These are phyloP conservation scores for Cornus florida DNA, from an alignment of 148 eudicot species.

Conservation along the genomic window DNA sequence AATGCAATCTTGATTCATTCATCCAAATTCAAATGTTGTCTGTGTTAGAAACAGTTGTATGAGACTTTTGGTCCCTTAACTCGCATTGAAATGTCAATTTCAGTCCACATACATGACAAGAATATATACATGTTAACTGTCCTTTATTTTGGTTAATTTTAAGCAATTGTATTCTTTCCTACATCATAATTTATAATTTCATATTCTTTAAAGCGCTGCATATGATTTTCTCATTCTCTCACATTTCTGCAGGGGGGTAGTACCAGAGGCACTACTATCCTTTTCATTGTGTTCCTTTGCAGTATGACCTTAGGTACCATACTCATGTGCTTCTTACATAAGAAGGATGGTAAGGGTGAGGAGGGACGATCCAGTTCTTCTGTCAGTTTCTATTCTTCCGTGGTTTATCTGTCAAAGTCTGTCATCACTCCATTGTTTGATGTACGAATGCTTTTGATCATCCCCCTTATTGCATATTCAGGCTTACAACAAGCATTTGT, in stretches of 20 bases:
- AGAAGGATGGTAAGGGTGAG: slow-evolving; percentile 51
- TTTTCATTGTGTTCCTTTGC: slow-evolving; percentile 72
- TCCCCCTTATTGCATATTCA: slow-evolving; percentile 93
- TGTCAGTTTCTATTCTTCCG: slow-evolving; percentile 36
- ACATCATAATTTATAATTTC: background rate
- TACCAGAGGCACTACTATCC: slow-evolving; percentile 69
- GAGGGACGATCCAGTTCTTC: slow-evolving; percentile 47
- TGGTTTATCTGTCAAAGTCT: slow-evolving; percentile 54
- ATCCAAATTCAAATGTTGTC: background rate
- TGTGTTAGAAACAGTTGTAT: background rate
- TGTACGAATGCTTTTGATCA: slow-evolving; percentile 68
- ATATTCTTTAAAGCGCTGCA: background rate
- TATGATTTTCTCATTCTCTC: slow-evolving; percentile 2
- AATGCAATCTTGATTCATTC: background rate
- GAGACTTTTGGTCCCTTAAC: background rate
- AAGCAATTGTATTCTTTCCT: background rate
- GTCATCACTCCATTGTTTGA: slow-evolving; percentile 60
- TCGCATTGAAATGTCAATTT: background rate
- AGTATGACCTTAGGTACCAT: slow-evolving; percentile 76
- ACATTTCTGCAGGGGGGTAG: slow-evolving; percentile 71
- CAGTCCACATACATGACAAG: background rate
- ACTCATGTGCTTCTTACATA: slow-evolving; percentile 81
- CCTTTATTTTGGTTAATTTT: background rate
- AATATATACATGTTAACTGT: background rate
- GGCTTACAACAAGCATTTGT: slow-evolving; percentile 99